These are phyloP conservation scores for Seiridium unicorne DNA, from an alignment of 2,329 filamentous ascomycete genomes.

Conservation along the genomic window DNA sequence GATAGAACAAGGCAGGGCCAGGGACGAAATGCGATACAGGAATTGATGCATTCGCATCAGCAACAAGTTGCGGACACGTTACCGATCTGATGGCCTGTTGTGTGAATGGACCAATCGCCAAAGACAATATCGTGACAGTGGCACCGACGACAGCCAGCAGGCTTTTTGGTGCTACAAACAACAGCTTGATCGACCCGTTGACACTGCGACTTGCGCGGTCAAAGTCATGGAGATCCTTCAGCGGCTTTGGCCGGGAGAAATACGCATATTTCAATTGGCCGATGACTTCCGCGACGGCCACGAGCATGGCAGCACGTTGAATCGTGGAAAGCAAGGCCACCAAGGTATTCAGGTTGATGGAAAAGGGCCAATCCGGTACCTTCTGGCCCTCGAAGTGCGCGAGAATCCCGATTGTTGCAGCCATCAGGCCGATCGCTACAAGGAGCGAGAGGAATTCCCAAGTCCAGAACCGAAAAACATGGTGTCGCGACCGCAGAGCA, in stretches of 20 bases:
- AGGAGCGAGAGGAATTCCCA: slow-evolving; percentile 14
- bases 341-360: slow-evolving; percentile 19
- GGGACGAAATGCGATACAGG: slow-evolving; percentile 16
- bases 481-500: background rate
- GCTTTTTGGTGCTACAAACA: slow-evolving; percentile 12
- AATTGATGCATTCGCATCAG: slow-evolving; percentile 12
- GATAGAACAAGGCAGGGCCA: slow-evolving; percentile 13
- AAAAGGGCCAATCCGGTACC: slow-evolving; percentile 16
- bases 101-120: slow-evolving; percentile 27
- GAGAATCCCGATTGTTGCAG: slow-evolving; percentile 12
- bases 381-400: slow-evolving; percentile 10
- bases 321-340: slow-evolving; percentile 18
- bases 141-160: slow-evolving; percentile 14
- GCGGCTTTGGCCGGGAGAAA: slow-evolving; percentile 24
- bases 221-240: slow-evolving; percentile 27
- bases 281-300: slow-evolving; percentile 26
- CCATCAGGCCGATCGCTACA: slow-evolving; percentile 11
- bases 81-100: slow-evolving; percentile 26
- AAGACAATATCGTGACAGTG: slow-evolving; percentile 22
- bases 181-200: slow-evolving; percentile 22
- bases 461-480: slow-evolving; percentile 16
- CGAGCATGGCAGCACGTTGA: slow-evolving; percentile 21
- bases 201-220: slow-evolving; percentile 28
- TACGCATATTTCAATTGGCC: slow-evolving; percentile 31
- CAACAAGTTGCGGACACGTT: slow-evolving; percentile 14